phyloP scores from a whole-genome alignment of 148 eudicot species.

The Heliosperma pusillum region DNA sequence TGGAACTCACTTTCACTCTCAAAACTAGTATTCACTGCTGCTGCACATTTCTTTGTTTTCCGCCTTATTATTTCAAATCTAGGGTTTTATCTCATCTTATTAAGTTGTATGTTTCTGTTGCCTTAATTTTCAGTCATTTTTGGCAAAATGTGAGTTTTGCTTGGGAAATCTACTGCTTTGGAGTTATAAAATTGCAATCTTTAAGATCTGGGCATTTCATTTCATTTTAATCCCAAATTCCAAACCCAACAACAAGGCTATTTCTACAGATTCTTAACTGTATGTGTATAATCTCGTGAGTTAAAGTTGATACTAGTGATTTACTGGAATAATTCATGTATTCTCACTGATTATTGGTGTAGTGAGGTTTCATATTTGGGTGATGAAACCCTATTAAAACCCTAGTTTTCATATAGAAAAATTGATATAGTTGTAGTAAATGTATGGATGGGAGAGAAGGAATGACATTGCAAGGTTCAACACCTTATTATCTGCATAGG shows the following conservation, averaged over 20 bases:
- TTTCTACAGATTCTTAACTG: too few species aligned
- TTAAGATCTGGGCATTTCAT: constrained; percentile 31
- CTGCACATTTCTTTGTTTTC: too few species aligned
- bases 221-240: constrained; percentile 6
- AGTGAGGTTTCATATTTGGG: background rate
- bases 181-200: constrained; percentile 17
- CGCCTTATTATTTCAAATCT: too few species aligned
- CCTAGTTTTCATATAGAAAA: constrained; percentile 16
- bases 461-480: constrained; percentile 47
- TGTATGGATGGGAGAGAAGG: constrained; percentile 59
- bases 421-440: constrained; percentile 25
- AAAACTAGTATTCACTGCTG: background rate
- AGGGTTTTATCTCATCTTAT: background rate
- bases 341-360: constrained; percentile 9
- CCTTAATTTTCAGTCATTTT: background rate
- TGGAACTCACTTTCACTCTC: too few species aligned
- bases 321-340: constrained; percentile 9
- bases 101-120: background rate
- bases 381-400: background rate
- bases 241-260: too few species aligned
- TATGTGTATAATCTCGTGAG: too few species aligned
- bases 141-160: background rate
- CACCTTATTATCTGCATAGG: constrained; percentile 42
- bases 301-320: too few species aligned
- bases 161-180: constrained; percentile 1